Evolutionary conservation across 2,329 filamentous ascomycete genomes (phyloP).

Genomic region (Lecanosticta acicola): DNA sequence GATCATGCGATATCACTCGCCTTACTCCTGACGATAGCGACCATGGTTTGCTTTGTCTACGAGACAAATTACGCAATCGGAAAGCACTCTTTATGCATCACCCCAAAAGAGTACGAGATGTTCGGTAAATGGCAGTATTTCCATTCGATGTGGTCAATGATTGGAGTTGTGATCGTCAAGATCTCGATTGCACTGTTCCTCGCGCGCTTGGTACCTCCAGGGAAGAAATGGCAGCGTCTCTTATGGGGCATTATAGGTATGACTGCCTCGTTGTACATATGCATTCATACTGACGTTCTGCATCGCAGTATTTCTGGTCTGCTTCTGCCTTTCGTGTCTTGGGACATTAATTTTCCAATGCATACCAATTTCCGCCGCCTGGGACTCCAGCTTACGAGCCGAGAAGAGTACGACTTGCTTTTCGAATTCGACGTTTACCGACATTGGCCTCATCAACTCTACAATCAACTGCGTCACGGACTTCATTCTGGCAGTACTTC

Average conservation of each 20-base stretch:
- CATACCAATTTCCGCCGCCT: constrained; percentile 41
- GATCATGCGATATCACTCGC: constrained; percentile 44
- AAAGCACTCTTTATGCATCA: constrained; percentile 34
- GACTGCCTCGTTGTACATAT: no score
- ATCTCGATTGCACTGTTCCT: constrained; percentile 46
- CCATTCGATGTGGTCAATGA: constrained; percentile 44
- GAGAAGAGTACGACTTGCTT: constrained; percentile 41
- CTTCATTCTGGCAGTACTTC: constrained; percentile 38
- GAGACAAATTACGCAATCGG: constrained; percentile 46
- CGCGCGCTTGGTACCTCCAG: constrained; percentile 39
- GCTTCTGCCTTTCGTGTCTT: constrained; percentile 40
- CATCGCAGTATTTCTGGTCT: constrained; percentile 37
- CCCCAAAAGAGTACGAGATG: constrained; percentile 28
- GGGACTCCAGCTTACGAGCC: constrained; percentile 37
- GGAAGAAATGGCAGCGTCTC: constrained; percentile 37
- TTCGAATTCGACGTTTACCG: constrained; percentile 36
- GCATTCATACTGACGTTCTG: constrained; percentile 19
- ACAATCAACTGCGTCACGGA: constrained; percentile 39
- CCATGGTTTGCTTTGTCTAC: constrained; percentile 41
- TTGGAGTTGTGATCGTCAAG: constrained; percentile 44
- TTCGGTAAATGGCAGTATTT: constrained; percentile 42
- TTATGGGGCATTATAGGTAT: constrained; percentile 41
- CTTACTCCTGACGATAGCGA: constrained; percentile 32
- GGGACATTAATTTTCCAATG: constrained; percentile 48
- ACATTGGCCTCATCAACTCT: constrained; percentile 45